phyloP scores from a whole-genome alignment of 2,329 filamentous ascomycete species.

The Xylariaceae sp. region DNA sequence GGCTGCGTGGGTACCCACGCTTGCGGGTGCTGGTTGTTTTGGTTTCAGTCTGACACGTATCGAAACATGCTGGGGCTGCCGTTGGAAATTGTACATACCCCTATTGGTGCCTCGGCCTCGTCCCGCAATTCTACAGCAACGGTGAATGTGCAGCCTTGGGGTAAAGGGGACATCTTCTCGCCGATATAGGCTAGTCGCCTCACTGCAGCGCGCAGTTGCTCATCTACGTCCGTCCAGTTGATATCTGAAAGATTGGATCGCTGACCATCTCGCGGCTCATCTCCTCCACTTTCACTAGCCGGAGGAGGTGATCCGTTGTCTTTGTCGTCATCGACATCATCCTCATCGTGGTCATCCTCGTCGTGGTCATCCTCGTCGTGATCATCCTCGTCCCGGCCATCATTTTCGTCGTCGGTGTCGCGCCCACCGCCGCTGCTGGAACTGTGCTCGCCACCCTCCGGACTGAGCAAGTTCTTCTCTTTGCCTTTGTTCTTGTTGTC shows the following conservation, averaged over 20 bases:
- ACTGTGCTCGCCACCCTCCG: too few species aligned
- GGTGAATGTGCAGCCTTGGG: conserved; percentile 65
- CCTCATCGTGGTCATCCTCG: conserved; percentile 23
- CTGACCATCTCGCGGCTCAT: conserved; percentile 1
- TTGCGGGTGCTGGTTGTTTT: conserved; percentile 52
- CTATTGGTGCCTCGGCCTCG: conserved; percentile 52
- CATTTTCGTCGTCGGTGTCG: too few species aligned
- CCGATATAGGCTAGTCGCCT: conserved; percentile 56
- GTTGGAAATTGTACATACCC: conserved; percentile 38
- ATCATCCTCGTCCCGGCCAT: too few species aligned
- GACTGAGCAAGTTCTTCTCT: conserved; percentile 19
- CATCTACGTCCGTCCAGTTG: conserved; percentile 59
- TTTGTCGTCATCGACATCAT: conserved; percentile 17
- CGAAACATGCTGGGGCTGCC: neutral
- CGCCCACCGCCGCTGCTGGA: too few species aligned
- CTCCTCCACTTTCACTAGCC: conserved; percentile 4
- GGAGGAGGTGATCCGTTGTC: neutral
- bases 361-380: too few species aligned
- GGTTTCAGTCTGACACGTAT: conserved; percentile 6
- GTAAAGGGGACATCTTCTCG: conserved; percentile 52
- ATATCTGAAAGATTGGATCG: conserved; percentile 21
- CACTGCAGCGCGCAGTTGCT: conserved; percentile 66
- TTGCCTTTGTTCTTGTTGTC: conserved; percentile 11
- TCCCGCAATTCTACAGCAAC: conserved; percentile 69
- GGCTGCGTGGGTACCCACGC: conserved; percentile 55